A percentile compares a stretch with the other conserved stretches of the same genome.
Conservation (phyloP, 140 eudicot species). For the Senecio squalidus region DNA sequence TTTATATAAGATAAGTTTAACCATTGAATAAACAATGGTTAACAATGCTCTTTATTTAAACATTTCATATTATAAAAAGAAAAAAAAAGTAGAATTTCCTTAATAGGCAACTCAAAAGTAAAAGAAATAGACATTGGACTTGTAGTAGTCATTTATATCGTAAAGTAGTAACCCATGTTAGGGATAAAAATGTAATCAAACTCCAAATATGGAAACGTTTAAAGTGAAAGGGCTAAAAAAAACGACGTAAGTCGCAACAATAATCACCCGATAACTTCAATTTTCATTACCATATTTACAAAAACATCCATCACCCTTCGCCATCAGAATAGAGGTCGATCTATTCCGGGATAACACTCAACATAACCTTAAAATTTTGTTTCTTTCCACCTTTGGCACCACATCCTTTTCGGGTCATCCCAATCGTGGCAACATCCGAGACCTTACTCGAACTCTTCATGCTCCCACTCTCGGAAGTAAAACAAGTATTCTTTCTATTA, state of each 20-base stretch:
- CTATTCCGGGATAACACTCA: slow-evolving; percentile 67
- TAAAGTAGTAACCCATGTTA: slow-evolving; percentile 1
- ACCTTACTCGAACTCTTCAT: slow-evolving; percentile 19
- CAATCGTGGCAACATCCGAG: slow-evolving; percentile 22
- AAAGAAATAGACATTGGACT: not conserved
- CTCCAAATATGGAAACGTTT: slow-evolving; percentile 4
- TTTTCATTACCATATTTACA: slow-evolving; percentile 13
- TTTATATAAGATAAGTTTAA: too few species aligned
- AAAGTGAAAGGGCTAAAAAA: not conserved
- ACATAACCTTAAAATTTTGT: slow-evolving; percentile 27
- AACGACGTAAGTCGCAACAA: not conserved
- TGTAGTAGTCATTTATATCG: not conserved
- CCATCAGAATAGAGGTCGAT: slow-evolving; percentile 1
- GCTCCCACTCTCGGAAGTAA: slow-evolving; percentile 23
- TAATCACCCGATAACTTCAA: slow-evolving; percentile 13
- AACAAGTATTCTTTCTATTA: slow-evolving; percentile 4
- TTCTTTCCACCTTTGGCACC: slow-evolving; percentile 36
- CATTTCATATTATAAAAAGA: not conserved
- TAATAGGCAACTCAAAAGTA: not conserved
- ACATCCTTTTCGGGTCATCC: slow-evolving; percentile 18
- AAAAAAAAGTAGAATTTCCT: not conserved
- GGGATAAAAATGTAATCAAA: slow-evolving; percentile 27
- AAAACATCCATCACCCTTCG: not conserved
- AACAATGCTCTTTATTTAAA: not conserved
- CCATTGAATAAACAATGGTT: not conserved